phyloP scores from a whole-genome alignment of 345 rosid genomes.

The Gossypium raimondii region DNA sequence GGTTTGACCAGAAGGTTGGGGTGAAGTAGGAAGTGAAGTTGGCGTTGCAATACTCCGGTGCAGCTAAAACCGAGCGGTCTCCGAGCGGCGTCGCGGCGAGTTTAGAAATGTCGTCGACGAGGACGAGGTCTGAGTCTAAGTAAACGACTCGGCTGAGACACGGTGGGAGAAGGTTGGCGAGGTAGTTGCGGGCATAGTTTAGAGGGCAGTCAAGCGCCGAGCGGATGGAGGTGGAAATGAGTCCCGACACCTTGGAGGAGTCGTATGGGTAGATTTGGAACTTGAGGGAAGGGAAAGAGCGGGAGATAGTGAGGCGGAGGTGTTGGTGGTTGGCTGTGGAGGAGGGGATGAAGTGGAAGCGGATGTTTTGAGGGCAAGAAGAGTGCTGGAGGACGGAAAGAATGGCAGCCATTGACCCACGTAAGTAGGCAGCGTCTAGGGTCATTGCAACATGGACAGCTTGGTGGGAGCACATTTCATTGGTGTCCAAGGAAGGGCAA shows the following conservation, averaged over 20 bases:
- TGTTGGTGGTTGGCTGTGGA: constrained; percentile 29
- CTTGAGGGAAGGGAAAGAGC: constrained; percentile 63
- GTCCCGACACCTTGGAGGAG: constrained; percentile 49
- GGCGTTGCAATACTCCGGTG: constrained; percentile 77
- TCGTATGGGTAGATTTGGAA: constrained; percentile 59
- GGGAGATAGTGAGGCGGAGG: constrained; percentile 39
- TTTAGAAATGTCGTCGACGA: constrained; percentile 70
- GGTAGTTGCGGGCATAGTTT: constrained; percentile 85
- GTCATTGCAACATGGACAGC: constrained; percentile 83
- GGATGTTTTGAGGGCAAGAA: constrained; percentile 61
- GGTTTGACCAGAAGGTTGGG: constrained; percentile 76
- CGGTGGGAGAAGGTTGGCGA: constrained; percentile 52
- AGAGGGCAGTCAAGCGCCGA: constrained; percentile 76
- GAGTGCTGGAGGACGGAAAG: constrained; percentile 75
- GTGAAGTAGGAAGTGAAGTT: constrained; percentile 83
- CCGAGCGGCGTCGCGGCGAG: constrained; percentile 57
- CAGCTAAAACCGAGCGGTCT: constrained; percentile 49
- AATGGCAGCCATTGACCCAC: constrained; percentile 85
- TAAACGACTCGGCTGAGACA: constrained; percentile 65
- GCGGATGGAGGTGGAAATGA: constrained; percentile 82
- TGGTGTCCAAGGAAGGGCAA: constrained; percentile 37
- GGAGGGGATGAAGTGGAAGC: constrained; percentile 62
- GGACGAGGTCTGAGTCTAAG: constrained; percentile 83
- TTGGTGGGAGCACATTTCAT: constrained; percentile 38
- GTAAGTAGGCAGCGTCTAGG: constrained; percentile 63